Conservation (phyloP, 257 asterid genomes). For the Mitragyna speciosa region DNA sequence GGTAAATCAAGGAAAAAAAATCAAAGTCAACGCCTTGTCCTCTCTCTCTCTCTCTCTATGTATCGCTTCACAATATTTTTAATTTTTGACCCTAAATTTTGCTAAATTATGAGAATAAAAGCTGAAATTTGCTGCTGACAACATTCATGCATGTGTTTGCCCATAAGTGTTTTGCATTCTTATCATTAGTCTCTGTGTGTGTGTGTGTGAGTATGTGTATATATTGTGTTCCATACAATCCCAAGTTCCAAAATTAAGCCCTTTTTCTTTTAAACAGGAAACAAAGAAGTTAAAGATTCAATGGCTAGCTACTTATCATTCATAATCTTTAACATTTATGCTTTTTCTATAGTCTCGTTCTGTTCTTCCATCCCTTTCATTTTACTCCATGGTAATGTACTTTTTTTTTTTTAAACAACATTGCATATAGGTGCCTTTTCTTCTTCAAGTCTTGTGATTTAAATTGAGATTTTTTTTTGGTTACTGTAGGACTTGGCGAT, state of each 20-base stretch:
- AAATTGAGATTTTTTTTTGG: background rate
- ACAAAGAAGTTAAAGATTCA: background rate
- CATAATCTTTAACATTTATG: background rate
- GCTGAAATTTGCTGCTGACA: too few species aligned
- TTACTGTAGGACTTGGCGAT: constrained; percentile 22
- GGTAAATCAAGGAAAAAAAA: too few species aligned
- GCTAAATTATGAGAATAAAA: background rate
- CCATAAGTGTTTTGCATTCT: background rate
- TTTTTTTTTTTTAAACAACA: background rate
- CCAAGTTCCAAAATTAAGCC: background rate
- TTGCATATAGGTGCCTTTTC: background rate
- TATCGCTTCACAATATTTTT: too few species aligned
- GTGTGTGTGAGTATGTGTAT: too few species aligned
- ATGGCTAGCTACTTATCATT: constrained; percentile 10
- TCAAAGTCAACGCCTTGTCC: too few species aligned
- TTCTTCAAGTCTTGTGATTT: background rate
- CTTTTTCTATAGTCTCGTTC: constrained; percentile 6
- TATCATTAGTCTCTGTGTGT: too few species aligned
- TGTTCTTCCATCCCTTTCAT: constrained; percentile 32
- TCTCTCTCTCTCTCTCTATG: too few species aligned
- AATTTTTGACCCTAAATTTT: background rate
- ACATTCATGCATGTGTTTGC: background rate
- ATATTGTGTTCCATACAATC: too few species aligned
- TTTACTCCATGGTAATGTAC: constrained; percentile 28
- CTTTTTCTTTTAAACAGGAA: background rate